phyloP scores from a whole-genome alignment of 495 filamentous ascomycete species.

The Parmelia sp. region DNA sequence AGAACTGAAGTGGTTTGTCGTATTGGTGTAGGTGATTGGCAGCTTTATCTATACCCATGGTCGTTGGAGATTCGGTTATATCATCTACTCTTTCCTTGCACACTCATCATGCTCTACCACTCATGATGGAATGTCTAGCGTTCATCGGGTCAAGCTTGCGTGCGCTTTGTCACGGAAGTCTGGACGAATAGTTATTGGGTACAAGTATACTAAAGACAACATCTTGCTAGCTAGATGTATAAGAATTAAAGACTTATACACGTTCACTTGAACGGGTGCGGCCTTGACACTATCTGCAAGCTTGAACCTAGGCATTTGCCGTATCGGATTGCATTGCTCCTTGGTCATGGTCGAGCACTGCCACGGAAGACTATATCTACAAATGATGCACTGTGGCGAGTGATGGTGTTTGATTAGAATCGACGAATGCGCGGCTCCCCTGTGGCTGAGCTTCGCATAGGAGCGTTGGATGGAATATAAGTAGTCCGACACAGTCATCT shows the following conservation, averaged over 20 bases:
- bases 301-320: not conserved
- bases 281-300: not conserved
- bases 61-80: not conserved
- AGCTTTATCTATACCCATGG: not conserved
- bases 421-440: not conserved
- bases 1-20: slow-evolving; percentile 2
- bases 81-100: not conserved
- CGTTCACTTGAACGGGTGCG: not conserved
- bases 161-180: slow-evolving; percentile 4
- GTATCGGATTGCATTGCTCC: not conserved
- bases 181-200: slow-evolving; percentile 1
- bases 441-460: slow-evolving; percentile 1
- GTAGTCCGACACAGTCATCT: not conserved
- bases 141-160: slow-evolving; percentile 3
- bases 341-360: not conserved
- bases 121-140: not conserved
- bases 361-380: not conserved
- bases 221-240: slow-evolving; percentile 9
- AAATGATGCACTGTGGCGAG: not conserved
- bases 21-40: slow-evolving; percentile 6
- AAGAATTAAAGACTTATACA: slow-evolving; percentile 14
- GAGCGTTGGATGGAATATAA: not conserved
- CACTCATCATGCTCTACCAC: not conserved
- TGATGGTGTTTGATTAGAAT: not conserved
- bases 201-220: not conserved